Evolutionary conservation across 208 protist species (phyloP), one percentile per base, ranked within the genome.

Genomic region (Wallacemonas sp.): DNA sequence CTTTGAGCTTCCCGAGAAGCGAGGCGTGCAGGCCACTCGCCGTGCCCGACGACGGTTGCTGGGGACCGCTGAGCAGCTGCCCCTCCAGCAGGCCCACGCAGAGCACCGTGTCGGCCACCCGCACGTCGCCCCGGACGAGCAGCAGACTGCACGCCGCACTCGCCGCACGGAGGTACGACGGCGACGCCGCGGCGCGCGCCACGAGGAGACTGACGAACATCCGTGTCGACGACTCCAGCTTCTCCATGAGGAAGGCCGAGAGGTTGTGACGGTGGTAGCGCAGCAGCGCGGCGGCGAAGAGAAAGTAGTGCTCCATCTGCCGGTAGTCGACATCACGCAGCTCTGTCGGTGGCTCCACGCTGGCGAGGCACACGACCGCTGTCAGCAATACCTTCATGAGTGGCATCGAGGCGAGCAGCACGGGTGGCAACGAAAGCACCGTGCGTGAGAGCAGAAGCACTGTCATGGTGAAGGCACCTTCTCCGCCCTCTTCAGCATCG

Each of bases 11-110:
- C n/a, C 16, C 36, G 12, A 52, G 21, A 17, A 67, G 71, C 8
- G 68, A 55, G 47, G 24, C 6, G 14, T 6, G 14, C 36, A 41
- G 36, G 36, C 36, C 14, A 17, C 9, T 14, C 9, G 36, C 36
- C 9, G 36, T 14, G 14, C 9, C 9, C 14, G 36, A 41, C 36
- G 14, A 14, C 36, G 36, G 36, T 41, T 41, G 36, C 14, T 6
- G 9, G 36, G 36, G 9, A 46, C 34, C 26, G 23, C 11, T 63
- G 23, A 70, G 47, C 27, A 78, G 56, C 36, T 76, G 73, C 1
- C 69, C 73, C 61, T 94, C 88, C 11, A 94, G 73, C 9, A 94
- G 75, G 38, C 78, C 88, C 1, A 94, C 52, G 17, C 81, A 78
- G 48, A 94, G 60, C 58, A 81, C 81, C 30, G 66, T 75, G 46